phyloP scores from a whole-genome alignment of 2,329 filamentous ascomycete genomes.

The Geosmithia morbida region DNA sequence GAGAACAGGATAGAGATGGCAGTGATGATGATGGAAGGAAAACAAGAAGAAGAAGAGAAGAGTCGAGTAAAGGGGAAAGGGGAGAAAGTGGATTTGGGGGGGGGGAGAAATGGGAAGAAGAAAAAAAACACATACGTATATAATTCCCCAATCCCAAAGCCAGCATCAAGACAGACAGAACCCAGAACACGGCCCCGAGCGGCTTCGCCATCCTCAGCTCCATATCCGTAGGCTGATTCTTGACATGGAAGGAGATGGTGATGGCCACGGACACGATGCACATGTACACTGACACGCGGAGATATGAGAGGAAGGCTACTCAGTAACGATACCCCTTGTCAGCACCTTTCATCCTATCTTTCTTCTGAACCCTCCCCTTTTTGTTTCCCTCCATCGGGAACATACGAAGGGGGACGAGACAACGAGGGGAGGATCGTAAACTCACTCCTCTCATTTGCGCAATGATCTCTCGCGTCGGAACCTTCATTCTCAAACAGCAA shows the following conservation, averaged over 20 bases:
- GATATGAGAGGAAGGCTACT: slow-evolving; percentile 78
- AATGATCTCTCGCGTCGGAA: slow-evolving; percentile 65
- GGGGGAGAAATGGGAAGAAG: background rate
- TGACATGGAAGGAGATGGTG: slow-evolving; percentile 84
- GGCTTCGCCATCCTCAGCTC: slow-evolving; percentile 71
- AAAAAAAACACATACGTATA: slow-evolving; percentile 39
- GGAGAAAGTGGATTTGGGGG: background rate
- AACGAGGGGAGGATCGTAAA: background rate
- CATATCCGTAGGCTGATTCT: slow-evolving; percentile 49
- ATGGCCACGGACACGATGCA: slow-evolving; percentile 82
- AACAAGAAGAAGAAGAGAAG: background rate
- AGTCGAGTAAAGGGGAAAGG: background rate
- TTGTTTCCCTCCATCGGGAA: too few species aligned
- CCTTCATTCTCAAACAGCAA: slow-evolving; percentile 61
- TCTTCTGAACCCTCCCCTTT: background rate
- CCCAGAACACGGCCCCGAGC: slow-evolving; percentile 79
- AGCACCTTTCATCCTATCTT: background rate
- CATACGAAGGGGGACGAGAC: too few species aligned
- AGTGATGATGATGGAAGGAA: background rate
- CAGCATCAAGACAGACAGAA: slow-evolving; percentile 64
- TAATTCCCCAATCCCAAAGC: slow-evolving; percentile 74
- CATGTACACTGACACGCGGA: slow-evolving; percentile 82
- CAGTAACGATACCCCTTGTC: too few species aligned
- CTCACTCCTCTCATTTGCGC: slow-evolving; percentile 61
- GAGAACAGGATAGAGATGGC: too few species aligned